Base-by-base conservation (phyloP, 176 grass and related monocot species). In the Oropetium thomaeum region DNA sequence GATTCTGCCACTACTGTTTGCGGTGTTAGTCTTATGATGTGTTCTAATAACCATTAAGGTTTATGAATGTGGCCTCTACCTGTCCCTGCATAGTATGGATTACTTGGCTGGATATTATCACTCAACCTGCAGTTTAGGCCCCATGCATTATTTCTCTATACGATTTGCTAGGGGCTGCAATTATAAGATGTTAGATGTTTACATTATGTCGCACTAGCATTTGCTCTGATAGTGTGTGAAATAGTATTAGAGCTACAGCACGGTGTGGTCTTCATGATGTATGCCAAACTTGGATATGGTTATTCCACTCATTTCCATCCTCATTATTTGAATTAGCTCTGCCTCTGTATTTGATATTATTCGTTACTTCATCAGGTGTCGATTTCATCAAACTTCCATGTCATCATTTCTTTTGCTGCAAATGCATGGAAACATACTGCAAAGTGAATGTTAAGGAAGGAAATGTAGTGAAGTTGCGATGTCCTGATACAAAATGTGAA, bases 381-480 rank as follows among this genome's bases (percentile, higher is more conserved):
- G 84, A 81, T 54, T 93, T 93, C 78, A 66, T 93, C 67, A 84
- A 87, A 79, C 90, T 93, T 78, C 87, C 90, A 23, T 93, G 90
- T 45, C 83, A 84, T 42, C 90, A 93, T 93, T 89, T 84, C 80
- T 93, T 93, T 83, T 93, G 90, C 78, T 73, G 51, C 73, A 93
- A 93, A 77, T 93, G 90, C 87, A 87, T 87, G 83, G 76, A 87
- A 81, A 87, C 90, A 60, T 93, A 93, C 58, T 89, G 76, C 59
- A 89, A 81, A 70, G 84, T 89, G 54, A 87, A 89, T 81, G 87
- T 93, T 20, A 79, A 79, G 73, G 90, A 93, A 68, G 90, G 90
- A 47, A 93, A 78, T 69, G 87, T 93, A 48, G 66, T 88, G 55
- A 93, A 87, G 81, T 40, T 93, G 83, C 71, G 78, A 47, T 93